phyloP scores from a whole-genome alignment of 495 filamentous ascomycete genomes.

The Penicillium herquei region DNA sequence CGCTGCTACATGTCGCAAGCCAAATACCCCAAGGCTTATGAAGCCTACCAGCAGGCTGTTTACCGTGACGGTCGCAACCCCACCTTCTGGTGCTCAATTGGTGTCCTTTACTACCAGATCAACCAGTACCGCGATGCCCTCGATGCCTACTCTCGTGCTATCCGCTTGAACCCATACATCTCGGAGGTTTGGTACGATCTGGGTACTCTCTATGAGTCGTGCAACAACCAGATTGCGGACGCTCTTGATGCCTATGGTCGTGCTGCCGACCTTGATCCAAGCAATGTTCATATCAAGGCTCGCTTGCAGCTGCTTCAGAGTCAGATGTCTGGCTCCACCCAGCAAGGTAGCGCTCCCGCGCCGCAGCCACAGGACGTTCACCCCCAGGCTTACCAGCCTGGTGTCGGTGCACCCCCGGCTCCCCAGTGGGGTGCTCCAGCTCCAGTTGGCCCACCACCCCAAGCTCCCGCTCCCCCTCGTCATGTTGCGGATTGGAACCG shows the following conservation, averaged over 20 bases:
- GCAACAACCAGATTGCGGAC: slow-evolving; percentile 97
- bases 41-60: slow-evolving; percentile 98
- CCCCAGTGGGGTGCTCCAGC: slow-evolving; percentile 81
- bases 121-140: slow-evolving; percentile 99
- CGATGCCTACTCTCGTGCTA: slow-evolving; percentile 97
- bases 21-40: slow-evolving; percentile 98
- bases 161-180: slow-evolving; percentile 96
- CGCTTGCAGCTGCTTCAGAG: slow-evolving; percentile 83
- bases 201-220: slow-evolving; percentile 97
- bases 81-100: slow-evolving; percentile 99
- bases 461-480: slow-evolving; percentile 61
- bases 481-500: slow-evolving; percentile 69
- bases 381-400: slow-evolving; percentile 78
- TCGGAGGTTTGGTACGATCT: slow-evolving; percentile 99
- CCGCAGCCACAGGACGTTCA: slow-evolving; percentile 83
- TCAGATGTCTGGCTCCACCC: slow-evolving; percentile 67
- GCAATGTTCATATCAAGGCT: slow-evolving; percentile 94
- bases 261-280: slow-evolving; percentile 89
- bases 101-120: slow-evolving; percentile 99
- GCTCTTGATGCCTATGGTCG: slow-evolving; percentile 94
- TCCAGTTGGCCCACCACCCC: slow-evolving; percentile 60
- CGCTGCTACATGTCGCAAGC: slow-evolving; percentile 99
- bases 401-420: slow-evolving; percentile 68
- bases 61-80: slow-evolving; percentile 98
- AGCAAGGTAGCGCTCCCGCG: slow-evolving; percentile 66